phyloP scores from a whole-genome alignment of 2,329 filamentous ascomycete species.

The Bipolaris sorokiniana region DNA sequence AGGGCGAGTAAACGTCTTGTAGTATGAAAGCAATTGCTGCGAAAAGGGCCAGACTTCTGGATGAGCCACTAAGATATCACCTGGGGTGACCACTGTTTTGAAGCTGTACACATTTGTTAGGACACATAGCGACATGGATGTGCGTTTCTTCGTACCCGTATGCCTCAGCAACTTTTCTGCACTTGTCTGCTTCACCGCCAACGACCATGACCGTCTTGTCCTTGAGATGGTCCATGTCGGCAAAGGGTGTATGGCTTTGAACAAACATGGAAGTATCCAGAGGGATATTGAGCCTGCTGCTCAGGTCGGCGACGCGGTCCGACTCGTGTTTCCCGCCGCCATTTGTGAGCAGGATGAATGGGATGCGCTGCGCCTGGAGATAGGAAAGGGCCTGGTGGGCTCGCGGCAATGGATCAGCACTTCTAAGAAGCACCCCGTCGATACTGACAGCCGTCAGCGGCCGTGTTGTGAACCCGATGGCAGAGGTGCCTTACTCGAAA shows the following conservation, averaged over 20 bases:
- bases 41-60: conserved; percentile 85
- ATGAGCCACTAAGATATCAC: conserved; percentile 77
- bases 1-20: conserved; percentile 63
- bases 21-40: conserved; percentile 67
- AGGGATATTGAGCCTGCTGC: conserved; percentile 66
- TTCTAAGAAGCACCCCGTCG: conserved; percentile 92
- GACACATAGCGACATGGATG: not conserved
- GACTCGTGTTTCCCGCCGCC: conserved; percentile 86
- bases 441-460: conserved; percentile 63
- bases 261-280: conserved; percentile 75
- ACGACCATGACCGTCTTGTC: conserved; percentile 59
- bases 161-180: conserved; percentile 73
- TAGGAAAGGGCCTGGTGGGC: conserved; percentile 75
- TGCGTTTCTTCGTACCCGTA: conserved; percentile 36
- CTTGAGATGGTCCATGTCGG: conserved; percentile 65
- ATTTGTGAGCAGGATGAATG: conserved; percentile 95
- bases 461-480: conserved; percentile 13
- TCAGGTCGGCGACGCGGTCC: conserved; percentile 73
- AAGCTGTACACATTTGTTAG: conserved; percentile 29
- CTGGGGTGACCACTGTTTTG: conserved; percentile 80
- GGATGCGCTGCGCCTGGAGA: conserved; percentile 76
- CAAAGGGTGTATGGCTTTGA: conserved; percentile 90
- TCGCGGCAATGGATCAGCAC: conserved; percentile 76
- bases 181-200: conserved; percentile 60
- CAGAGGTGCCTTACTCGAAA: conserved; percentile 57